Conservation (phyloP, 345 rosid species). For the Camelina neglecta region DNA sequence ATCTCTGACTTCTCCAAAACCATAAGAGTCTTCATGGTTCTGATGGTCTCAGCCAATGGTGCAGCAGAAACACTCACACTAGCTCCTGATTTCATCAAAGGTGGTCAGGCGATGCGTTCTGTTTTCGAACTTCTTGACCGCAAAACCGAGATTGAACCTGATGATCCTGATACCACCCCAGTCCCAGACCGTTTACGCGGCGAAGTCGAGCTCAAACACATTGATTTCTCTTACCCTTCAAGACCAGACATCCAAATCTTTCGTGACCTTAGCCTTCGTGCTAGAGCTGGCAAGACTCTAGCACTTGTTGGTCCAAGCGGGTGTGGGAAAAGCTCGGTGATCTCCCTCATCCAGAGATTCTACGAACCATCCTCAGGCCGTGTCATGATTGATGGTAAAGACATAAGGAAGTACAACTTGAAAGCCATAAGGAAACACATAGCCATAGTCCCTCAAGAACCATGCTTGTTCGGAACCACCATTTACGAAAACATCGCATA, state of each 20-base stretch:
- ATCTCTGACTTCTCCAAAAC: slow-evolving; percentile 98
- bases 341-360: slow-evolving; percentile 79
- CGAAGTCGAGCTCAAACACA: slow-evolving; percentile 93
- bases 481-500: slow-evolving; percentile 93
- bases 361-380: slow-evolving; percentile 95
- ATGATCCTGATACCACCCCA: slow-evolving; percentile 78
- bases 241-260: slow-evolving; percentile 85
- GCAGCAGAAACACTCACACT: slow-evolving; percentile 96
- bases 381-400: slow-evolving; percentile 86
- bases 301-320: slow-evolving; percentile 99
- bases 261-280: slow-evolving; percentile 83
- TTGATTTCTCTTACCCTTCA: slow-evolving; percentile 92
- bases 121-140: slow-evolving; percentile 95
- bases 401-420: slow-evolving; percentile 91
- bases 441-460: slow-evolving; percentile 94
- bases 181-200: slow-evolving; percentile 85
- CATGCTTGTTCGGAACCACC: slow-evolving; percentile 83
- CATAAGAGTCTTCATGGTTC: slow-evolving; percentile 95
- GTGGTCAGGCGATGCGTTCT: slow-evolving; percentile 93
- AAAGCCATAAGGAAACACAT: slow-evolving; percentile 88
- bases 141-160: slow-evolving; percentile 97
- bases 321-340: slow-evolving; percentile 94
- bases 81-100: slow-evolving; percentile 98
- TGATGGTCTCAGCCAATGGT: slow-evolving; percentile 98
- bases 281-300: slow-evolving; percentile 89